Conservation (phyloP, 1,139 yeast genomes). For the Hansenula lynferdii region DNA sequence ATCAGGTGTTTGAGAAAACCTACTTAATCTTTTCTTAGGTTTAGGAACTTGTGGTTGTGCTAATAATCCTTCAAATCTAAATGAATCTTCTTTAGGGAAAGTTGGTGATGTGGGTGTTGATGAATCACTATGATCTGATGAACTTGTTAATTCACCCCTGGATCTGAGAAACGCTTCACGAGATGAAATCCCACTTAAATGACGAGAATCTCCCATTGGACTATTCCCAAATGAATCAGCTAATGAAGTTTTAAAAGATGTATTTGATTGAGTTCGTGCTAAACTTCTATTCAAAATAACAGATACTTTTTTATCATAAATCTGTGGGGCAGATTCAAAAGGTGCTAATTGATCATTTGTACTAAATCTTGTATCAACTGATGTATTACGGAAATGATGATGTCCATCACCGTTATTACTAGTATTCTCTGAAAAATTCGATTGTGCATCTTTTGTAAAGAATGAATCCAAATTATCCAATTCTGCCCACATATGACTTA, state of each 20-base stretch:
- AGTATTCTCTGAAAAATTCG: slow-evolving; percentile 20
- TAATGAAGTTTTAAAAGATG: slow-evolving; percentile 70
- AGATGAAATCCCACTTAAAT: slow-evolving; percentile 18
- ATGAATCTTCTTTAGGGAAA: slow-evolving; percentile 26
- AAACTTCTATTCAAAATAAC: slow-evolving; percentile 69
- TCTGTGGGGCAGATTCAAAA: slow-evolving; percentile 70
- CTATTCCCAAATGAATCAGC: slow-evolving; percentile 50
- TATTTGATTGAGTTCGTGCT: slow-evolving; percentile 69
- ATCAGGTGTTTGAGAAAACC: slow-evolving; percentile 18
- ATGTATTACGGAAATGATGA: slow-evolving; percentile 41
- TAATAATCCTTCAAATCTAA: slow-evolving; percentile 32
- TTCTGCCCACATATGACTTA: slow-evolving; percentile 97
- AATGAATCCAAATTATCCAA: slow-evolving; percentile 90
- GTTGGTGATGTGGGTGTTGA: slow-evolving; percentile 20
- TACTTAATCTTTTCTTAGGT: slow-evolving; percentile 12
- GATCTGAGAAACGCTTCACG: slow-evolving; percentile 9
- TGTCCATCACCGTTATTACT: slow-evolving; percentile 18
- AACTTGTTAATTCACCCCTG: slow-evolving; percentile 11
- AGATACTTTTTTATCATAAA: slow-evolving; percentile 76
- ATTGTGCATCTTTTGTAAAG: slow-evolving; percentile 62
- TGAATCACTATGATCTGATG: slow-evolving; percentile 8
- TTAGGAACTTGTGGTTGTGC: slow-evolving; percentile 19
- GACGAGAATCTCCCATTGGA: slow-evolving; percentile 22
- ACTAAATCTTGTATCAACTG: slow-evolving; percentile 46
- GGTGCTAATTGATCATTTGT: slow-evolving; percentile 40